Conservation (phyloP, 768 basidiomycete genomes). For the Hygrocybe punicea region DNA sequence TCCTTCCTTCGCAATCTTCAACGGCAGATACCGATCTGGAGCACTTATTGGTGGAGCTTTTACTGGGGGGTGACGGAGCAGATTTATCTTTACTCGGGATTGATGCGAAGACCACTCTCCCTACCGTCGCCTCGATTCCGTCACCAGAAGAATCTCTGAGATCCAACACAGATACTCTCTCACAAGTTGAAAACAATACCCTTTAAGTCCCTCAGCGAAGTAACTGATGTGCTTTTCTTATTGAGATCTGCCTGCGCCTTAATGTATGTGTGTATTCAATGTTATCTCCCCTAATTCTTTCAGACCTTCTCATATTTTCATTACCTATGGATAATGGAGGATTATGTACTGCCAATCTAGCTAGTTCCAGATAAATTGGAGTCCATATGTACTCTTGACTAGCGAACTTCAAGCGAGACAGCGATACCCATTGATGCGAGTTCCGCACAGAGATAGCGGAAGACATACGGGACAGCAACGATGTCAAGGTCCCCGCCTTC, state of each 20-base stretch:
- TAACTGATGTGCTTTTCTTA: too few species aligned
- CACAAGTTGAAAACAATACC: not conserved
- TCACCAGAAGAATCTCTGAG: not conserved
- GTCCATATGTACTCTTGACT: not conserved
- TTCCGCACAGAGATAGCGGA: slow-evolving; percentile 91
- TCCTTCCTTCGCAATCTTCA: slow-evolving; percentile 7
- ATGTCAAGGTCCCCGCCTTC: slow-evolving; percentile 89
- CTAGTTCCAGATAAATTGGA: not conserved
- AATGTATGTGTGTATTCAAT: too few species aligned
- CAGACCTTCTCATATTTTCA: too few species aligned
- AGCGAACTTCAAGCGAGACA: slow-evolving; percentile 70
- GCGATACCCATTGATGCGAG: slow-evolving; percentile 98
- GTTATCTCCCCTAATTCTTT: too few species aligned
- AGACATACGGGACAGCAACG: slow-evolving; percentile 93
- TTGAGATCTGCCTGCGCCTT: too few species aligned
- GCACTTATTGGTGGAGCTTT: slow-evolving; percentile 48
- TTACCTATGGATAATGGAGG: too few species aligned
- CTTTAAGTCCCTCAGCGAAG: not conserved
- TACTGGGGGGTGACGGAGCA: slow-evolving; percentile 30
- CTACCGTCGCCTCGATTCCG: not conserved
- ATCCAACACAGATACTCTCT: not conserved
- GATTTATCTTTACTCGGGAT: slow-evolving; percentile 3
- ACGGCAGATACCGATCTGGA: slow-evolving; percentile 41
- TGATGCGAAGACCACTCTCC: not conserved
- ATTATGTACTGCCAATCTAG: too few species aligned